Conservation (phyloP, 2,329 filamentous ascomycete species). For the Penicillium sumatraense region DNA sequence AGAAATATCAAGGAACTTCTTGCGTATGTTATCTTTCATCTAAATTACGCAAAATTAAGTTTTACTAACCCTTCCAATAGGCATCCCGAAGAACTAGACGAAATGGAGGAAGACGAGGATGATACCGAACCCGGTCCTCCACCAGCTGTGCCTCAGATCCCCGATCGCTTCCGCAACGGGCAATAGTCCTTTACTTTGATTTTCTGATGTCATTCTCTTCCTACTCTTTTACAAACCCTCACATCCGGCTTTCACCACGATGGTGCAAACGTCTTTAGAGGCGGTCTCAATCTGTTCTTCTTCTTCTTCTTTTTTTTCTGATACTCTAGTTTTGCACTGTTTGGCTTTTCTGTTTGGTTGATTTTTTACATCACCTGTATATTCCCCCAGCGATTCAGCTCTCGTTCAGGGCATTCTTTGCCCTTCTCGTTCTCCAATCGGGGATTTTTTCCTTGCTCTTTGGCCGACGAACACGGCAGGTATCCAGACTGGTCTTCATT, state of each 20-base stretch:
- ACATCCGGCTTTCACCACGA: background rate
- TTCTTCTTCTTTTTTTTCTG: background rate
- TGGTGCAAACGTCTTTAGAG: background rate
- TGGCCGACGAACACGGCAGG: background rate
- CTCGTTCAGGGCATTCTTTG: background rate
- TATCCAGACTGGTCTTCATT: background rate
- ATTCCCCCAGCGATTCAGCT: conserved; percentile 27
- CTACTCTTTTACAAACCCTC: background rate
- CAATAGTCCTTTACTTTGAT: conserved; percentile 19
- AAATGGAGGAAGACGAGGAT: conserved; percentile 56
- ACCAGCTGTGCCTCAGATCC: conserved; percentile 40
- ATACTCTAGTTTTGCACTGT: background rate
- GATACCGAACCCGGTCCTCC: conserved; percentile 24
- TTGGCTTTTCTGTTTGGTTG: background rate
- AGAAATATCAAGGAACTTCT: conserved; percentile 86
- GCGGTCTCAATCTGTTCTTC: background rate
- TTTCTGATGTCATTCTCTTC: background rate
- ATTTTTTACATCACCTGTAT: conserved; percentile 18
- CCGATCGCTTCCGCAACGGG: conserved; percentile 33
- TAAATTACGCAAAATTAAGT: background rate
- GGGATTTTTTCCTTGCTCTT: background rate
- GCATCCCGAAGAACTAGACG: conserved; percentile 69
- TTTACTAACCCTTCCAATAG: conserved; percentile 28
- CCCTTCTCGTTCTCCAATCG: background rate
- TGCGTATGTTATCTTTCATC: conserved; percentile 58